Percentiles rank a stretch among this genome's conserved stretches.
phyloP scores from a whole-genome alignment of 1,284 basidiomycete genomes.

The Cutaneotrichosporon sp. region DNA sequence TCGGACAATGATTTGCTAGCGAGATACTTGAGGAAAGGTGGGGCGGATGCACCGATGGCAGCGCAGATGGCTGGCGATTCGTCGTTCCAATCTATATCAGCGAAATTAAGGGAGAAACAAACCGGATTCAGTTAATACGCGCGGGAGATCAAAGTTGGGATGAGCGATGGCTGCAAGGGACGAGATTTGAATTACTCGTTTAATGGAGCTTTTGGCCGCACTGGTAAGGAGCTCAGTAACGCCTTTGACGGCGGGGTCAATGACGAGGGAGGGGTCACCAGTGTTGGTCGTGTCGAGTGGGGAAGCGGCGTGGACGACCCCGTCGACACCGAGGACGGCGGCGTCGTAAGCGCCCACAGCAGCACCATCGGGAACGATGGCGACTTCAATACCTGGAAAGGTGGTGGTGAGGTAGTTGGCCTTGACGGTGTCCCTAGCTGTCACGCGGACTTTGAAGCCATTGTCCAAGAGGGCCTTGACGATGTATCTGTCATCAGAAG shows the following conservation, averaged over 20 bases:
- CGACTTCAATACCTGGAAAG: slow-evolving; percentile 22
- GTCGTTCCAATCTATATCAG: slow-evolving; percentile 16
- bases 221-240: slow-evolving; percentile 5
- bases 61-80: not conserved
- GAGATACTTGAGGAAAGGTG: slow-evolving; percentile 8
- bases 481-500: slow-evolving; percentile 25
- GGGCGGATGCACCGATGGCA: slow-evolving; percentile 7
- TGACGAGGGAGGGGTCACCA: not conserved
- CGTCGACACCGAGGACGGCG: slow-evolving; percentile 65
- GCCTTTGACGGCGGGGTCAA: slow-evolving; percentile 6
- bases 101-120: not conserved
- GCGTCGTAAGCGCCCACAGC: slow-evolving; percentile 60
- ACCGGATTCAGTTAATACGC: slow-evolving; percentile 16
- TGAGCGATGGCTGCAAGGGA: slow-evolving; percentile 34
- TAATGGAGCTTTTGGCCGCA: not conserved
- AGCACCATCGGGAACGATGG: slow-evolving; percentile 59
- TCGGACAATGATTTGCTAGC: slow-evolving; percentile 35
- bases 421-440: slow-evolving; percentile 60
- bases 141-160: slow-evolving; percentile 49
- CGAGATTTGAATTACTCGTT: slow-evolving; percentile 21
- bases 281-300: slow-evolving; percentile 16
- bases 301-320: slow-evolving; percentile 52
- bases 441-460: slow-evolving; percentile 57
- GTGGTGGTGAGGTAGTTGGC: slow-evolving; percentile 56
- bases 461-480: slow-evolving; percentile 33